Conservation (phyloP, 345 rosid species). For the Camelina sativa region DNA sequence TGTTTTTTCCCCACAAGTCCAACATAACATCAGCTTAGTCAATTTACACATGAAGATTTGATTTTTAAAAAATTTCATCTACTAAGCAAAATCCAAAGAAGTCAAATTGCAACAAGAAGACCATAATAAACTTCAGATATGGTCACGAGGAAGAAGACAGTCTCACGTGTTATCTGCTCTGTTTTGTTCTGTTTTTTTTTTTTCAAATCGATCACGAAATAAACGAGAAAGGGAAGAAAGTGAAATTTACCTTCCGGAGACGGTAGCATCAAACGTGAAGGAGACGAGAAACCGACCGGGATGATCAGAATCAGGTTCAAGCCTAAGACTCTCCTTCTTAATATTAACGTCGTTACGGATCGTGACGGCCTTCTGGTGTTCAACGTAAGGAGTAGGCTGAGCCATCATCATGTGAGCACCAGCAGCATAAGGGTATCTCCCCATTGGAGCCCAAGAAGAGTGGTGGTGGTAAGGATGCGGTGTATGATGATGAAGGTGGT, state of each 20-base stretch:
- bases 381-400: constrained; percentile 61
- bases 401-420: constrained; percentile 45
- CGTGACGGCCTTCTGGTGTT: constrained; percentile 84
- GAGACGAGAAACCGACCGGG: constrained; percentile 73
- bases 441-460: constrained; percentile 1
- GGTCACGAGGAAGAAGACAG: constrained; percentile 13
- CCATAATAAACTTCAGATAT: not conserved
- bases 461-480: constrained; percentile 34
- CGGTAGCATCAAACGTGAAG: constrained; percentile 91
- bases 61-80: not conserved
- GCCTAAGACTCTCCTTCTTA: constrained; percentile 73
- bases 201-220: constrained; percentile 18
- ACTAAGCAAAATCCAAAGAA: not conserved
- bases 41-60: not conserved
- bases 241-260: constrained; percentile 66
- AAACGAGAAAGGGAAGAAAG: not conserved
- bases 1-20: constrained; percentile 41
- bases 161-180: constrained; percentile 31
- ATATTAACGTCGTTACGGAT: constrained; percentile 80
- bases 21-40: not conserved
- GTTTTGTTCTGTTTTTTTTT: not conserved
- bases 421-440: constrained; percentile 41
- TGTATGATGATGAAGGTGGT: constrained; percentile 52
- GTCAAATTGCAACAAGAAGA: constrained; percentile 12
- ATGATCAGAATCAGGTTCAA: constrained; percentile 60